Evolutionary conservation across 208 protist species (phyloP), one percentile per base, ranked within the genome.

Genomic region (Crithidia expoeki): DNA sequence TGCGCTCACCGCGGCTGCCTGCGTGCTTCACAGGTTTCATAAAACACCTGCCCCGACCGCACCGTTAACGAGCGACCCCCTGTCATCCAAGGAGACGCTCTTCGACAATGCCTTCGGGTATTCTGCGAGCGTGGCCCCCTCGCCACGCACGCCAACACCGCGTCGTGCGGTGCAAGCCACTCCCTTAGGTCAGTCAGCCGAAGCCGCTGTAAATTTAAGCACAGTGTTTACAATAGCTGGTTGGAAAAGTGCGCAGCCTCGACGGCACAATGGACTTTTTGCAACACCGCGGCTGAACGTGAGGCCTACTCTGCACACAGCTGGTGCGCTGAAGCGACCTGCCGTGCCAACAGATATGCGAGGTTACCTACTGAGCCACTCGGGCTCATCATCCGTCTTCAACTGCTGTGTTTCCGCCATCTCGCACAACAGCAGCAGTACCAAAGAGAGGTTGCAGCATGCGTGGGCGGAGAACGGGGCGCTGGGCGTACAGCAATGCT

Each of bases 11-110:
- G 25, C 11, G 36, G 33, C 67, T 52, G 60, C 72, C 65, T 2
- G 36, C 65, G 64, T 52, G 59, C 49, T 51, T 63, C 59, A 57
- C 60, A 0, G 7, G 10, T 32, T 27, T 65, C 9, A 42, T 12
- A 11, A n/a, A n/a, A 32, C 56, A 16, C 36, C 56, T 6, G 36
- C 36, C 2, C 56, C 60, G 2, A 1, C 46, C 4, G 44, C 14
- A 2, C 6, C 36, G n/a, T 12, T 25, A 21, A 2, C 5, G 27
- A 36, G 14, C 10, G 1, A 38, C 19, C 21, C 19, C 16, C 34
- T 6, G 19, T 25, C 27, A n/a, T 7, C 25, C 19, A 6, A 36
- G 4, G 46, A 55, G 12, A 17, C 12, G 60, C 55, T 55, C 60
- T 65, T 65, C 21, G 60, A 55, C 17, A 19, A 65, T 10, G 36